A percentile compares a stretch with the other conserved stretches of the same genome.
Evolutionary conservation across 768 basidiomycete genomes (phyloP).

Genomic region (Nidularia pulvinata): DNA sequence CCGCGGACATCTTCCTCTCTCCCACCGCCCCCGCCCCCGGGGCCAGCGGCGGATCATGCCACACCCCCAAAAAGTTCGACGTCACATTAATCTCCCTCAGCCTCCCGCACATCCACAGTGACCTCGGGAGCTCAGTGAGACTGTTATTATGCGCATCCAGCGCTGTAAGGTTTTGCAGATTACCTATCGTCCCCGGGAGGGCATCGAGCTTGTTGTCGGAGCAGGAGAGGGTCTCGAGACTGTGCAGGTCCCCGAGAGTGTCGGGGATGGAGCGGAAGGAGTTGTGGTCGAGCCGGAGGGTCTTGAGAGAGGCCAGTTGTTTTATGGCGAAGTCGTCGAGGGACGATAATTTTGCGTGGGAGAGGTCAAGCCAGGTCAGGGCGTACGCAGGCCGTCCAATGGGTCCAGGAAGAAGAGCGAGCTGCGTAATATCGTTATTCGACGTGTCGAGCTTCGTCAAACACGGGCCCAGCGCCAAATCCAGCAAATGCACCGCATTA

Average conservation of each 20-base stretch:
- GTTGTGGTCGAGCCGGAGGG: constrained; percentile 84
- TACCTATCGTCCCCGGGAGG: constrained; percentile 77
- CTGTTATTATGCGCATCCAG: constrained; percentile 94
- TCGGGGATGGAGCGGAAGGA: constrained; percentile 83
- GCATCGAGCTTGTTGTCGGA: constrained; percentile 85
- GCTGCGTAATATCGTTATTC: constrained; percentile 87
- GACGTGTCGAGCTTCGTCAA: constrained; percentile 73
- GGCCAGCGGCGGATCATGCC: constrained; percentile 51
- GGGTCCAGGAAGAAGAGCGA: constrained; percentile 59
- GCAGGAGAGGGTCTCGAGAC: constrained; percentile 75
- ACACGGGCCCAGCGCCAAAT: constrained; percentile 70
- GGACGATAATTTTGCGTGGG: constrained; percentile 84
- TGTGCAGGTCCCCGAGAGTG: constrained; percentile 69
- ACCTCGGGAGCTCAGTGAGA: constrained; percentile 71
- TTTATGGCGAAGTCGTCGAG: constrained; percentile 74
- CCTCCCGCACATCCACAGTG: constrained; percentile 83
- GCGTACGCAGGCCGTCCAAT: constrained; percentile 39
- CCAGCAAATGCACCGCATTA: constrained; percentile 80
- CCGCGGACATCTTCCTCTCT: constrained; percentile 28
- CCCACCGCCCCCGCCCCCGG: too few species aligned
- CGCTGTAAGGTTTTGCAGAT: constrained; percentile 67
- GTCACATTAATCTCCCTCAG: constrained; percentile 80
- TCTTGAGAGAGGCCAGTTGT: constrained; percentile 70
- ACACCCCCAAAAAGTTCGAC: constrained; percentile 78
- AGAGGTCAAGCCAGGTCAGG: constrained; percentile 84